A percentile compares a stretch with the other conserved stretches of the same genome.
These are phyloP conservation scores for Cutaneotrichosporon arboriforme DNA, from an alignment of 1,284 basidiomycete species.

Conservation along the genomic window DNA sequence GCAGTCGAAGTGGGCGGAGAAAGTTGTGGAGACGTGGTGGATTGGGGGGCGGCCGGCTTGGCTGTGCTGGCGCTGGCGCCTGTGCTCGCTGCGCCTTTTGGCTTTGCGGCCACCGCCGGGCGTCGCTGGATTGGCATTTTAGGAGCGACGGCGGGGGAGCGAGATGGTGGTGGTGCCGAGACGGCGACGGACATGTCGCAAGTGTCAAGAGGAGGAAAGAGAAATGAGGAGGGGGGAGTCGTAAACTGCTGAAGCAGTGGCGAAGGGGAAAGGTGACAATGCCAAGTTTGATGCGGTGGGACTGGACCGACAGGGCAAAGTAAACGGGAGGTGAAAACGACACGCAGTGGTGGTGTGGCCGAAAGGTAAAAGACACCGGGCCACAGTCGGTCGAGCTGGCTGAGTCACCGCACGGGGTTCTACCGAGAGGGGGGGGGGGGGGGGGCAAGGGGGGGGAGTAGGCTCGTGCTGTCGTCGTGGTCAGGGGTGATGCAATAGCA, in stretches of 20 bases:
- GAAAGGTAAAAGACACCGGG: background rate
- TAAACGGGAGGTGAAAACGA: no score
- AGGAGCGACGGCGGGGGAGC: background rate
- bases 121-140: conserved; percentile 9
- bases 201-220: background rate
- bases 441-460: no score
- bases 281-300: no score
- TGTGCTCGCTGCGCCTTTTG: background rate
- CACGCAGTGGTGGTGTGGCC: background rate
- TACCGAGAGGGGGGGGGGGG: no score
- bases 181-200: conserved; percentile 5
- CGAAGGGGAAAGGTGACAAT: no score
- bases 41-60: background rate
- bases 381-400: no score
- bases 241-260: no score
- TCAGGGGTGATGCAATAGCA: no score
- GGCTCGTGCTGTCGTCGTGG: no score
- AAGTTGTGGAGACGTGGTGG: background rate
- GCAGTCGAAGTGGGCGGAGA: background rate
- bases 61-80: background rate
- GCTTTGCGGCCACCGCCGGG: background rate
- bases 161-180: conserved; percentile 1
- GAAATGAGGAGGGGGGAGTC: no score
- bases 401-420: background rate
- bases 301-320: no score